Percentiles rank a stretch among this genome's conserved stretches.
These are phyloP conservation scores for Penicillium canescens DNA, from an alignment of 495 filamentous ascomycete genomes.

Conservation along the genomic window DNA sequence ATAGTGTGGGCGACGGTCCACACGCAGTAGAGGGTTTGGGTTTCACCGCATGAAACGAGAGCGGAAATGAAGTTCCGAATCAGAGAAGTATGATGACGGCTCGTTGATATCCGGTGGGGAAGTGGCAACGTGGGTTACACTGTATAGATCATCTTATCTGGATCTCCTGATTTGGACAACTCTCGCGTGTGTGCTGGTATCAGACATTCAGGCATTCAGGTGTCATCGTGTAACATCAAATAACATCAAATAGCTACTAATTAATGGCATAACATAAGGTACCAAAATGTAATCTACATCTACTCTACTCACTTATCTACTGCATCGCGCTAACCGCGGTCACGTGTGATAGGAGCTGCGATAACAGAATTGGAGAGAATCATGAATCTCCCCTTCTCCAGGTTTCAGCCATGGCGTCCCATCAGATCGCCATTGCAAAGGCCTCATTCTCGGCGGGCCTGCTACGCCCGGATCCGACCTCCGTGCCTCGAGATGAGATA, in stretches of 20 bases:
- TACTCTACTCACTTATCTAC: neutral
- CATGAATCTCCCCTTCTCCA: neutral
- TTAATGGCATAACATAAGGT: no score
- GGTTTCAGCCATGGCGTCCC: constrained; percentile 60
- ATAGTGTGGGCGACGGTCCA: neutral
- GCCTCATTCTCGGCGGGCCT: constrained; percentile 75
- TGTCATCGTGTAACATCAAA: no score
- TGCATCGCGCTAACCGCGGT: neutral
- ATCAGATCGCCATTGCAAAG: constrained; percentile 79
- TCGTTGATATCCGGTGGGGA: neutral
- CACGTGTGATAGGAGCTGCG: constrained; percentile 16
- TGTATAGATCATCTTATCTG: neutral
- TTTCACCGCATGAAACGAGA: constrained; percentile 10
- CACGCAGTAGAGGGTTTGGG: neutral
- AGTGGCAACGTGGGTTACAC: no score
- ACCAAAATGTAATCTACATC: neutral
- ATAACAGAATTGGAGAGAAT: neutral
- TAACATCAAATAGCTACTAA: no score
- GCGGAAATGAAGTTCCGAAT: neutral
- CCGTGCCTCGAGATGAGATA: constrained; percentile 72
- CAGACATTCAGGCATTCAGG: no score
- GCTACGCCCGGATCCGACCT: constrained; percentile 71
- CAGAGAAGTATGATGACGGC: neutral
- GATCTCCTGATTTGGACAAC: neutral
- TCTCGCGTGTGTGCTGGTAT: no score